These are phyloP conservation scores for Inga leiocalycina DNA, from an alignment of 306 rosid species.

Conservation along the genomic window DNA sequence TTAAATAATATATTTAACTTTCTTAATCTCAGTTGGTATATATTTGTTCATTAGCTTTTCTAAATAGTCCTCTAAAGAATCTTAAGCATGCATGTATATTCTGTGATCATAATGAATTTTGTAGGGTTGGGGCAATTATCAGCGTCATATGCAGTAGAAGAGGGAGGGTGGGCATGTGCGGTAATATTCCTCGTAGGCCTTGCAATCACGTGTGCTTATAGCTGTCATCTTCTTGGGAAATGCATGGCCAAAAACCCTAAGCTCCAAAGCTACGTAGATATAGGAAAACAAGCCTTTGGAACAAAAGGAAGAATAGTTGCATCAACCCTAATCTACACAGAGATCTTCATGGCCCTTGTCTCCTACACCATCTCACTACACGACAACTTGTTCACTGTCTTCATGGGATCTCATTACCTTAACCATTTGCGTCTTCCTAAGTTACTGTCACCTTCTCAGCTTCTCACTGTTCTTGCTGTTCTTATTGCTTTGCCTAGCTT, in stretches of 20 bases:
- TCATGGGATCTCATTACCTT: conserved; percentile 41
- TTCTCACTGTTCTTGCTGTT: conserved; percentile 54
- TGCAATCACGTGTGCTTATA: conserved; percentile 56
- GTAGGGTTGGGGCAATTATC: conserved; percentile 83
- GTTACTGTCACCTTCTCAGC: conserved; percentile 49
- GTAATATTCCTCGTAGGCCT: conserved; percentile 52
- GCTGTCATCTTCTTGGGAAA: conserved; percentile 58
- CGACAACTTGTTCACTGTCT: conserved; percentile 56
- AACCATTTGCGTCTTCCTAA: conserved; percentile 35
- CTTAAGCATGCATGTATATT: too few species aligned
- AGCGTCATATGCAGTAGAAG: conserved; percentile 68
- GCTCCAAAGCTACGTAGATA: conserved; percentile 57
- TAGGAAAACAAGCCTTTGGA: conserved; percentile 74
- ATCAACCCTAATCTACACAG: conserved; percentile 55
- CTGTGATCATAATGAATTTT: neutral
- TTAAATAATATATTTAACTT: too few species aligned
- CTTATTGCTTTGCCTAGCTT: conserved; percentile 63
- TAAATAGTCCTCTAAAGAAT: too few species aligned
- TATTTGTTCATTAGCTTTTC: too few species aligned
- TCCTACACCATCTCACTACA: conserved; percentile 85
- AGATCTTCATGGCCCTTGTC: conserved; percentile 76
- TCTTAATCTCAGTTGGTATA: too few species aligned
- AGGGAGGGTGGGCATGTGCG: conserved; percentile 65
- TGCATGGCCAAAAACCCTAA: conserved; percentile 62
- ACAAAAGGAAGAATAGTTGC: conserved; percentile 54